phyloP scores from a whole-genome alignment of 768 basidiomycete species.

The Tubosaeta sp. region DNA sequence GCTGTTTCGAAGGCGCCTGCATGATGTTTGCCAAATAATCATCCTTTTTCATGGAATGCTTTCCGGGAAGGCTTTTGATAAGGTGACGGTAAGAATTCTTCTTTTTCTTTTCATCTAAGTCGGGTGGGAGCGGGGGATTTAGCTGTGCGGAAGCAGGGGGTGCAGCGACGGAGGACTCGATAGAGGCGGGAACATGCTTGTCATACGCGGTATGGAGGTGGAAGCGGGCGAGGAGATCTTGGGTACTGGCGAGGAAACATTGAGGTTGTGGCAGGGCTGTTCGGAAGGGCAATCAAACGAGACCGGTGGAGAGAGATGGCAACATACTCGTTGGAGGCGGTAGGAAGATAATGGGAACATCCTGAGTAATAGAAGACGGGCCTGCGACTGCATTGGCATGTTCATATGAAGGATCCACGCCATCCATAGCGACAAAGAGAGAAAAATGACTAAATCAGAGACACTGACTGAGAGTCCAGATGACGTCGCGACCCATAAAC shows the following conservation, averaged over 20 bases:
- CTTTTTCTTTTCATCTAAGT: conserved; percentile 61
- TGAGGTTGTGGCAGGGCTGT: conserved; percentile 30
- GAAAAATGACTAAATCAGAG: conserved; percentile 22
- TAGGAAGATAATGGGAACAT: conserved; percentile 21
- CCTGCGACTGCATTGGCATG: conserved; percentile 58
- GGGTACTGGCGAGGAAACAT: conserved; percentile 61
- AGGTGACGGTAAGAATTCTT: conserved; percentile 76
- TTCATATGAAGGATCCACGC: conserved; percentile 22
- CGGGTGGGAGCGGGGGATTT: conserved; percentile 46
- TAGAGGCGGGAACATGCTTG: conserved; percentile 66
- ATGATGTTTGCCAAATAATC: conserved; percentile 65
- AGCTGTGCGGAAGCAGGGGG: conserved; percentile 29
- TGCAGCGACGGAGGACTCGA: conserved; percentile 17
- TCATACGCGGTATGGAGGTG: conserved; percentile 71
- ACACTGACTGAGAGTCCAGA: conserved; percentile 12
- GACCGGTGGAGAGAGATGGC: background rate
- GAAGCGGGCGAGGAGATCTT: conserved; percentile 74
- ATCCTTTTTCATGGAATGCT: conserved; percentile 79
- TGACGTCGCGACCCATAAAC: conserved; percentile 16
- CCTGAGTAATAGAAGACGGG: conserved; percentile 42
- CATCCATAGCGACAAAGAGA: conserved; percentile 28
- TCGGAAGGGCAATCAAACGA: conserved; percentile 19
- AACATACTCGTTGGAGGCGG: conserved; percentile 32
- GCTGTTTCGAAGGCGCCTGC: conserved; percentile 67
- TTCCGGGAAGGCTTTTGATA: conserved; percentile 73